phyloP scores from a whole-genome alignment of 305 asterid species.

The Solanum aculeatissimum region DNA sequence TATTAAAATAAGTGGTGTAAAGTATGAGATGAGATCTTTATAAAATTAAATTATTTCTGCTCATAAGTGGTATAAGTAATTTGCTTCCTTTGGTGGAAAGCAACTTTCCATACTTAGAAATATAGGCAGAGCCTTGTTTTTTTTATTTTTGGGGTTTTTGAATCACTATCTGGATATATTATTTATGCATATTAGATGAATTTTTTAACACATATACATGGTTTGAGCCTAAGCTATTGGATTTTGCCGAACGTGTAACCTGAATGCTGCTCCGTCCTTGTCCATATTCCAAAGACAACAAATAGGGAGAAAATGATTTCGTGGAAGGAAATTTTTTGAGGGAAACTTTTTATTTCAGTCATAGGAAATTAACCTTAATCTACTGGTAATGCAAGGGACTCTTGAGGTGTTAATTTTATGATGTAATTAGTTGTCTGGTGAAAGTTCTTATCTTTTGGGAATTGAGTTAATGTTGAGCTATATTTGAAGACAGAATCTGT shows the following conservation, averaged over 20 bases:
- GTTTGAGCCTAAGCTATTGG: neutral
- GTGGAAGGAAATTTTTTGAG: neutral
- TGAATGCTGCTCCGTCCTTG: neutral
- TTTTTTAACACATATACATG: neutral
- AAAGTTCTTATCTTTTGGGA: neutral
- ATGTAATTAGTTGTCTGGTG: neutral
- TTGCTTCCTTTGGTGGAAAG: neutral
- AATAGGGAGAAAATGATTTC: neutral
- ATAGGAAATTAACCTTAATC: neutral
- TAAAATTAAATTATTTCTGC: neutral
- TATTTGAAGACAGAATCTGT: neutral
- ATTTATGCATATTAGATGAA: neutral
- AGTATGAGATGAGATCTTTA: neutral
- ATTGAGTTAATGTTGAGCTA: neutral
- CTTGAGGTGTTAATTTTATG: neutral
- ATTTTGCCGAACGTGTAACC: neutral
- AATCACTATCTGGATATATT: neutral
- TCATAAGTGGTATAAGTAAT: neutral
- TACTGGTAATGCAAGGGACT: neutral
- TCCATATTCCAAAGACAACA: neutral
- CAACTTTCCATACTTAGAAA: neutral
- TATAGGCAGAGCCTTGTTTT: neutral
- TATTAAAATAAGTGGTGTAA: neutral
- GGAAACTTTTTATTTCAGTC: neutral
- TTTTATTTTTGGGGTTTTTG: neutral